Base-by-base conservation (phyloP, 2,329 filamentous ascomycete genomes). In the Xylariaceae sp. region DNA sequence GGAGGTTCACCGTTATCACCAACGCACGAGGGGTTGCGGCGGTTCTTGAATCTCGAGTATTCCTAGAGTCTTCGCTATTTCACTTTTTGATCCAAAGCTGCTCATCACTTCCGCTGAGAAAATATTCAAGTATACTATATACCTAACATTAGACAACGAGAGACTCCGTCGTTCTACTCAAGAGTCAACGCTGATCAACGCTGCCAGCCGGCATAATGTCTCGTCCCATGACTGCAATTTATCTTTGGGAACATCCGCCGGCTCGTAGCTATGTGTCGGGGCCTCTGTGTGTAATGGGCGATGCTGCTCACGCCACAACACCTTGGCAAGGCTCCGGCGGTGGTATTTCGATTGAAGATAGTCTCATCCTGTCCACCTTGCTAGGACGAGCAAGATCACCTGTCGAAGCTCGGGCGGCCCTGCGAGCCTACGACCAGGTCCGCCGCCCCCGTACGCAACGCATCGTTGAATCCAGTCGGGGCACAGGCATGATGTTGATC, bases 171-270 rank as follows among this genome's bases (percentile, higher is more conserved):
- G n/a, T n/a, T n/a, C n/a, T n/a, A n/a, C n/a, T n/a, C n/a, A n/a
- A n/a, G n/a, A n/a, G n/a, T n/a, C n/a, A n/a, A n/a, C n/a, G n/a
- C n/a, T n/a, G n/a, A n/a, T n/a, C n/a, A n/a, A n/a, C n/a, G n/a
- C n/a, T n/a, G n/a, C n/a, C n/a, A n/a, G n/a, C n/a, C n/a, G n/a
- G n/a, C n/a, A n/a, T n/a, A n/a, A n/a, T n/a, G n/a, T n/a, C n/a
- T n/a, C n/a, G n/a, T n/a, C n/a, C n/a, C n/a, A n/a, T n/a, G n/a
- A n/a, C n/a, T n/a, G n/a, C n/a, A n/a, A n/a, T n/a, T n/a, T 66
- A 65, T 30, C 54, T 66, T 1, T 67, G 61, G 62, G 63, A 67
- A 5, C 61, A 66, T 19, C 56, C 56, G 2, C 44, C 44, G 1
- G 61, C 61, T 0, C 29, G 15, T 3, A 65, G 34, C 7, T 63